Conservation (phyloP, 495 filamentous ascomycete genomes). For the Penicillium manginii region DNA sequence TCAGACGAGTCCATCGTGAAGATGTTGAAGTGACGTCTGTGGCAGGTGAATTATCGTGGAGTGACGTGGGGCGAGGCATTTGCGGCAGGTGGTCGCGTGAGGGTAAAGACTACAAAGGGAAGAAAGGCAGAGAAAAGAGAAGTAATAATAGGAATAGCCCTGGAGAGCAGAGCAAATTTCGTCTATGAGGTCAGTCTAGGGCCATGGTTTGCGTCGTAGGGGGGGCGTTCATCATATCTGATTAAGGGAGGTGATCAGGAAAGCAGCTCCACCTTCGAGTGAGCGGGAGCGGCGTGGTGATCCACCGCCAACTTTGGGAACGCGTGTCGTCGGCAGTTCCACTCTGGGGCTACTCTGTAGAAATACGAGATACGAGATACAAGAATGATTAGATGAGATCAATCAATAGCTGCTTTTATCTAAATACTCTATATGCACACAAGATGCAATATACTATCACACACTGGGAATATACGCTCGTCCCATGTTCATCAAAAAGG, state of each 20-base stretch:
- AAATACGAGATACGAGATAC: no score
- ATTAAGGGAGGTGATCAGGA: not conserved
- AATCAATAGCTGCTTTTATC: not conserved
- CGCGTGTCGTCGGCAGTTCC: not conserved
- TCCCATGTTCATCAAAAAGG: constrained; percentile 1
- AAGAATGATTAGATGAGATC: no score
- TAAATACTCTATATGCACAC: not conserved
- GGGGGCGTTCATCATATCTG: not conserved
- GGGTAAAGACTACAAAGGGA: constrained; percentile 3
- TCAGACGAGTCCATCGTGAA: constrained; percentile 73
- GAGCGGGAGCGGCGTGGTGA: not conserved
- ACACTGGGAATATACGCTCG: constrained; percentile 15
- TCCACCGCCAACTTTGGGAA: constrained; percentile 1
- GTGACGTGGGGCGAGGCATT: constrained; percentile 18
- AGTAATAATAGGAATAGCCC: no score
- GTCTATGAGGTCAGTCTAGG: constrained; percentile 22
- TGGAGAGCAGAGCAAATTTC: not conserved
- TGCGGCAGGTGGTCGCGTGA: constrained; percentile 17
- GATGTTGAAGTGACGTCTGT: not conserved
- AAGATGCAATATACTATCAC: constrained; percentile 4
- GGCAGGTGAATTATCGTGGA: constrained; percentile 19
- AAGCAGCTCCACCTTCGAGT: not conserved
- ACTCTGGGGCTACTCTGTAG: no score
- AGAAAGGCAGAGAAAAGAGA: not conserved
- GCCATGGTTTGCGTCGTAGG: not conserved